phyloP scores from a whole-genome alignment of 352 stramenopile species.

The Thalassiosira exigua region DNA sequence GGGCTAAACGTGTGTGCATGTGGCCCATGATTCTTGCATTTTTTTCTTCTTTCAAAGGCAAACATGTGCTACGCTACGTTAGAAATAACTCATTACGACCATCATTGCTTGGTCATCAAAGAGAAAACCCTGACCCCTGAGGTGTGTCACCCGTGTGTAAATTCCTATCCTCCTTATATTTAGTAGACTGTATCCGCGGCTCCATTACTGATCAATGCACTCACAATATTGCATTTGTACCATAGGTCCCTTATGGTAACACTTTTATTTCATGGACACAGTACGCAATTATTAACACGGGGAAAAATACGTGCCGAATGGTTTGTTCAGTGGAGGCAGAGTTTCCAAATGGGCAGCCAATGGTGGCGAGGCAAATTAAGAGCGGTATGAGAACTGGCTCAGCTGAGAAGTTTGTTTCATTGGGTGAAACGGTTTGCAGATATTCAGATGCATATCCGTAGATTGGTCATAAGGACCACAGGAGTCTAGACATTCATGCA shows the following conservation, averaged over 20 bases:
- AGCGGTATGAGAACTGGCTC: constrained; percentile 77
- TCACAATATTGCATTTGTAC: too few relatives aligned
- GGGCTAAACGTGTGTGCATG: too few relatives aligned
- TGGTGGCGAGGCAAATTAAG: constrained; percentile 79
- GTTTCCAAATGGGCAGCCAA: constrained; percentile 80
- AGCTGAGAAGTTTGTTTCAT: constrained; percentile 70
- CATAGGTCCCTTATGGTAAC: constrained; percentile 76
- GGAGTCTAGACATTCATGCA: too few relatives aligned
- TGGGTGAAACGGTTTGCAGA: constrained; percentile 74
- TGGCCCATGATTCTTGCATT: too few relatives aligned
- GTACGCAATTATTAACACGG: constrained; percentile 77
- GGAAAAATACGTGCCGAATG: constrained; percentile 71
- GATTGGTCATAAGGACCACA: too few relatives aligned
- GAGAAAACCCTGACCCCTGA: constrained; percentile 62
- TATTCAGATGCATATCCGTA: constrained; percentile 77
- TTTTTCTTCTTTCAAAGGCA: constrained; percentile 70
- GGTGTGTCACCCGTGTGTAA: too few relatives aligned
- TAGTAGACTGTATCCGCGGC: too few relatives aligned
- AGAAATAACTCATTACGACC: constrained; percentile 51
- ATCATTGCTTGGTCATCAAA: constrained; percentile 56
- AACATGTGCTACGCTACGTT: constrained; percentile 68
- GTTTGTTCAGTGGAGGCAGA: constrained; percentile 77
- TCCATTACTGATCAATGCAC: too few relatives aligned
- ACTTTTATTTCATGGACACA: constrained; percentile 81
- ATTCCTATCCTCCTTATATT: too few relatives aligned